Percentiles rank a stretch among this genome's conserved stretches.
Conservation (phyloP, 176 grass and related monocot genomes). For the Aegilops bicornis region DNA sequence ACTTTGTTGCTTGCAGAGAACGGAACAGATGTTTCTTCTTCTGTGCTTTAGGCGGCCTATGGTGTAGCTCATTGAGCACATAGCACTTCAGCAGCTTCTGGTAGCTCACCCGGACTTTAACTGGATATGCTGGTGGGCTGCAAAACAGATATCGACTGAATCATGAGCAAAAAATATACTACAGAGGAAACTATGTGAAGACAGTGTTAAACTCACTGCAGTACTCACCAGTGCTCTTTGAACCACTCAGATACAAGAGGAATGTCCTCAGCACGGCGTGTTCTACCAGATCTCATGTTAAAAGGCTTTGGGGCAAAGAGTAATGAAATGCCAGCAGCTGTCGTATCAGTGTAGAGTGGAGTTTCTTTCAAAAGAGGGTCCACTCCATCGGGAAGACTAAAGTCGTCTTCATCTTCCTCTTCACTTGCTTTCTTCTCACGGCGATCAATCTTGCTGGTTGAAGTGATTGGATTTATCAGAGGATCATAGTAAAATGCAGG, state of each 20-base stretch:
- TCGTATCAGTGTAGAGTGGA: conserved; percentile 87
- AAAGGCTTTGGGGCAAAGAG: conserved; percentile 89
- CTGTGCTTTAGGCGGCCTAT: conserved; percentile 93
- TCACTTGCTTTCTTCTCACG: conserved; percentile 62
- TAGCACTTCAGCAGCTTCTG: conserved; percentile 97
- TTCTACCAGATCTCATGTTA: conserved; percentile 93
- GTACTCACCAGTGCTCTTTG: conserved; percentile 93
- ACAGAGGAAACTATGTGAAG: background rate
- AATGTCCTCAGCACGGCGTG: conserved; percentile 89
- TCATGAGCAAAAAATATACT: background rate
- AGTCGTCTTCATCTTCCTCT: conserved; percentile 82
- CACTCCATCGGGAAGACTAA: conserved; percentile 78
- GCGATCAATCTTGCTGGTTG: conserved; percentile 70
- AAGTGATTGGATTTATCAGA: conserved; percentile 93
- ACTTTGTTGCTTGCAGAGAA: conserved; percentile 91
- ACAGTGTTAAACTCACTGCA: background rate
- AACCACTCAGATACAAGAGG: conserved; percentile 97
- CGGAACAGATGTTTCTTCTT: conserved; percentile 98
- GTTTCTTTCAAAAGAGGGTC: conserved; percentile 69
- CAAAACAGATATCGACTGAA: conserved; percentile 31
- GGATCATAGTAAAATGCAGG: conserved; percentile 99
- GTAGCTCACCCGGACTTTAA: conserved; percentile 98
- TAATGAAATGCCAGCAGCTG: conserved; percentile 89
- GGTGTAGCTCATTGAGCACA: conserved; percentile 93
- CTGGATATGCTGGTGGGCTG: conserved; percentile 92